These are phyloP conservation scores for Sesbania bispinosa DNA, from an alignment of 306 rosid genomes.

Conservation along the genomic window DNA sequence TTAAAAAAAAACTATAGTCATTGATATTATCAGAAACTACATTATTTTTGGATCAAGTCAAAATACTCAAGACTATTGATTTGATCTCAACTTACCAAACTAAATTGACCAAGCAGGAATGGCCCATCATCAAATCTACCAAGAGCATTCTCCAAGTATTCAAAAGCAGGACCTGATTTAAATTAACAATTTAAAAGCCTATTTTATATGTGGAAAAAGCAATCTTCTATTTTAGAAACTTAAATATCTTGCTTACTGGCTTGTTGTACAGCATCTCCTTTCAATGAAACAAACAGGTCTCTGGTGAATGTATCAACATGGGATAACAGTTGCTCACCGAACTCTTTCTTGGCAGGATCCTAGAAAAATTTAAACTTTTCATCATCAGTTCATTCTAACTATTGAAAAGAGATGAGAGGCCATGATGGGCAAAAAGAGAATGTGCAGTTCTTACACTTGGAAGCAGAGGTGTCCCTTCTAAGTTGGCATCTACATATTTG, in stretches of 20 bases:
- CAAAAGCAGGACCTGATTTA: conserved; percentile 56
- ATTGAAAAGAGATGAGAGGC: neutral
- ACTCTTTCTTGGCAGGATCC: conserved; percentile 65
- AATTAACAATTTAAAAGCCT: neutral
- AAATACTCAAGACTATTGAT: neutral
- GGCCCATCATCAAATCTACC: conserved; percentile 72
- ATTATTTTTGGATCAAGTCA: neutral
- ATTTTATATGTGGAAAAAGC: neutral
- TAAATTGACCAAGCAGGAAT: conserved; percentile 65
- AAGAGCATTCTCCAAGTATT: conserved; percentile 74
- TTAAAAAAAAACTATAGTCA: neutral
- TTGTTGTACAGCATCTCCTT: conserved; percentile 42
- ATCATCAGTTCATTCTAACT: neutral
- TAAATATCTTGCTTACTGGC: conserved; percentile 34
- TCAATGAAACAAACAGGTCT: conserved; percentile 32
- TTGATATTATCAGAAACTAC: neutral
- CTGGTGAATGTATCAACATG: conserved; percentile 39
- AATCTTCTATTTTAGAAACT: neutral
- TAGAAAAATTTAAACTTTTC: conserved; percentile 11
- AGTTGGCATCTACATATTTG: conserved; percentile 63
- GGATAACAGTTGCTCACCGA: conserved; percentile 58
- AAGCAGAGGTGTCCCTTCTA: conserved; percentile 49
- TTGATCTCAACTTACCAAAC: conserved; percentile 52
- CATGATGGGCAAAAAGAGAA: neutral
- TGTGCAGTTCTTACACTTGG: conserved; percentile 49